Evolutionary conservation across 2,329 filamentous ascomycete species (phyloP).

Genomic region (Cladosporium sp.): DNA sequence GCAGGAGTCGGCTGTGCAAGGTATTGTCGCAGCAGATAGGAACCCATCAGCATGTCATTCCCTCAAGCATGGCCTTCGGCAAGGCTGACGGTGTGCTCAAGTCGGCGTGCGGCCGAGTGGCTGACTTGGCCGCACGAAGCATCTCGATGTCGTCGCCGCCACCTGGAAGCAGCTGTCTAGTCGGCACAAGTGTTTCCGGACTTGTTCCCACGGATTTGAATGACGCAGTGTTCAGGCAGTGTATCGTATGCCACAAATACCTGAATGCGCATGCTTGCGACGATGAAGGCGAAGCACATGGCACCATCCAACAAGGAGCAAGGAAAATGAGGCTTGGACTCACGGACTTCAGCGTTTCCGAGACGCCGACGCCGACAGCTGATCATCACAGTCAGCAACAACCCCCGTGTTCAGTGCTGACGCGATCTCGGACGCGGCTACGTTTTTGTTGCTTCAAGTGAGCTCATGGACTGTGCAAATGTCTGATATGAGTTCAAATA

Average conservation of each 20-base stretch:
- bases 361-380: too few relatives aligned
- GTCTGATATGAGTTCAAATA: too few relatives aligned
- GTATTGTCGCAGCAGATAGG: background rate
- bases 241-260: background rate
- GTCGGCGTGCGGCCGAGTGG: background rate
- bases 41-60: background rate
- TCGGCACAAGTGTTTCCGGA: background rate
- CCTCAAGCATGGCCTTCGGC: background rate
- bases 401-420: too few relatives aligned
- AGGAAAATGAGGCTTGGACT: too few relatives aligned
- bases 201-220: background rate
- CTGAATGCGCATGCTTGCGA: background rate
- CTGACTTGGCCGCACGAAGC: background rate
- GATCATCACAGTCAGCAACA: too few relatives aligned
- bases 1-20: conserved; percentile 1
- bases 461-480: too few relatives aligned
- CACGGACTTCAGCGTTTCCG: too few relatives aligned
- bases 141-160: background rate
- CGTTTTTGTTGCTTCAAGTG: background rate
- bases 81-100: background rate
- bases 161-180: background rate
- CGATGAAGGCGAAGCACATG: background rate
- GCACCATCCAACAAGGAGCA: background rate
- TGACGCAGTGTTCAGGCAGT: background rate
- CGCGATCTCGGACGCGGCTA: too few relatives aligned